These are phyloP conservation scores for Coemansia sp. DNA, from an alignment of 192 early-diverging fungal species.

Conservation along the genomic window DNA sequence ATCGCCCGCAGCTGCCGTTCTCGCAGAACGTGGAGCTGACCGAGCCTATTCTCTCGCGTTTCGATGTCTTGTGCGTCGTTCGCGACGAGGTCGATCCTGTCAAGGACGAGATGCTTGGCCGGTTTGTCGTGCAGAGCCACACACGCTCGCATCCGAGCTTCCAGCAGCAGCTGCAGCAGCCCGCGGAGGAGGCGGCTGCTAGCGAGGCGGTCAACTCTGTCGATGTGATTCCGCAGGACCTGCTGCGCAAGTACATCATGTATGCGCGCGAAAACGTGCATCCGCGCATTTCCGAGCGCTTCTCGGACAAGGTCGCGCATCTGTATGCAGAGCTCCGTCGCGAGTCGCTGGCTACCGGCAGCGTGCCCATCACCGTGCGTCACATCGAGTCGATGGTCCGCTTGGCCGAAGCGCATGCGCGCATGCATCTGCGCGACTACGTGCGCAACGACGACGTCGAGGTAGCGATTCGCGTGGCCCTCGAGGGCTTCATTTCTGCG, in stretches of 20 bases:
- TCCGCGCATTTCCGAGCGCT: slow-evolving; percentile 79
- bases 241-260: slow-evolving; percentile 85
- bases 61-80: slow-evolving; percentile 95
- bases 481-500: slow-evolving; percentile 86
- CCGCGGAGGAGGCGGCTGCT: slow-evolving; percentile 39
- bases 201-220: slow-evolving; percentile 54
- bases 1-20: slow-evolving; percentile 87
- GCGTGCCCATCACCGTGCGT: slow-evolving; percentile 85
- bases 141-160: slow-evolving; percentile 82
- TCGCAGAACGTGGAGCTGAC: slow-evolving; percentile 98
- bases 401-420: slow-evolving; percentile 83
- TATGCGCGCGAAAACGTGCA: slow-evolving; percentile 74
- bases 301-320: slow-evolving; percentile 82
- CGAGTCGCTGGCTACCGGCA: slow-evolving; percentile 75
- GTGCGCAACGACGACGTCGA: slow-evolving; percentile 90
- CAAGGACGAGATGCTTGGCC: slow-evolving; percentile 84
- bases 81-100: slow-evolving; percentile 88
- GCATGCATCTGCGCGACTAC: slow-evolving; percentile 92
- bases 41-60: slow-evolving; percentile 97
- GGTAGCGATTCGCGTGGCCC: slow-evolving; percentile 82
- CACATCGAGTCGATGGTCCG: slow-evolving; percentile 86
- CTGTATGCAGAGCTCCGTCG: slow-evolving; percentile 90
- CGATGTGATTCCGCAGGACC: slow-evolving; percentile 70
- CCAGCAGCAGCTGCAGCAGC: slow-evolving; percentile 14
- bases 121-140: slow-evolving; percentile 92